Base-by-base conservation (phyloP, 2,329 filamentous ascomycete species). In the Reticulascus tulasneorum region DNA sequence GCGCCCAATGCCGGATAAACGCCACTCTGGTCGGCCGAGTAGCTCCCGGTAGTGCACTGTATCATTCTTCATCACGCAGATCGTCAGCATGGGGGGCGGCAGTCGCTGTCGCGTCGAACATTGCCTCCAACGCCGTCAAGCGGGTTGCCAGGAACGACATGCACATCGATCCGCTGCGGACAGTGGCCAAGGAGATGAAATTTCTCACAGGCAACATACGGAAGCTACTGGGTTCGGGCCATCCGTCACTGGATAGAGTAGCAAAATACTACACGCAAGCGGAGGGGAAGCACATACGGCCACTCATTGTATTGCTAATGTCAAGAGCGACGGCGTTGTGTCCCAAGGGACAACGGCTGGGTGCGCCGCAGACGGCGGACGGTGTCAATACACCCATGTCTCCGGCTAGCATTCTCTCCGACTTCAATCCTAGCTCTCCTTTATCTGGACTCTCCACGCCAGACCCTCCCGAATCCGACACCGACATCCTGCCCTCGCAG, bases 211-310 rank as follows among this genome's bases (percentile, higher is more conserved):
- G 89, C 36, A 95, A 97, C 53, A 94, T 97, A 62, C 77, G 87
- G 43, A 86, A 94, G 56, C 73, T 97, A n/a, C 70, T 97, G 12
- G 91, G 91, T 6, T 96, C 90, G 0, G 91, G 91, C 6, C 91
- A 98, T 57, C 93, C 93, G 1, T 89, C 90, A 29, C 76, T 98
- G 42, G 93, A 97, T 57, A 90, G 87, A 26, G 91, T 90, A 19
- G 89, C 93, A 34, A 98, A 98, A 65, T 98, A 98, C 71, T 98
- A 98, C 62, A 95, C 93, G 16, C 86, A 91, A 54, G 86, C 86
- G 41, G 89, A 97, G 70, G 93, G 93, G 45, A 98, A 98, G 69
- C 93, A 97, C 63, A 83, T 98, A 50, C 83, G 93, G 48, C 93
- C 93, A 20, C 78, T 96, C 61, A 84, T 98, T 43, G 90, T 98